Conservation (phyloP, 108 stramenopile genomes). For the Stephanodiscus minutulus region DNA sequence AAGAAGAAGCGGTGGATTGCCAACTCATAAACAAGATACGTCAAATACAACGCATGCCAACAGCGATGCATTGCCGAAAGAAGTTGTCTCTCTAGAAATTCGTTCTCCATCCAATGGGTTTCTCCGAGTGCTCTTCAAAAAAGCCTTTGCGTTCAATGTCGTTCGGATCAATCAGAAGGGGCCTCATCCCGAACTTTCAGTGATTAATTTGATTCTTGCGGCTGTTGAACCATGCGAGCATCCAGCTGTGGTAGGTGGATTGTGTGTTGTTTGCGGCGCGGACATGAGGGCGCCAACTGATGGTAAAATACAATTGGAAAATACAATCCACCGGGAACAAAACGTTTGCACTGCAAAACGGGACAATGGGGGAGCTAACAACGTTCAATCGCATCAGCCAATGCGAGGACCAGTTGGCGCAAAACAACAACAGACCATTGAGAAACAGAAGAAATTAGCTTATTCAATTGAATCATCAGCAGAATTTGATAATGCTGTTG, state of each 20-base stretch:
- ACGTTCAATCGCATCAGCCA: not conserved
- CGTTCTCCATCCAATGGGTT: slow-evolving; percentile 36
- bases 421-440: slow-evolving; percentile 6
- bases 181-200: not conserved
- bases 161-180: not conserved
- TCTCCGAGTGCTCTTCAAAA: slow-evolving; percentile 17
- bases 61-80: slow-evolving; percentile 6
- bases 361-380: slow-evolving; percentile 7
- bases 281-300: slow-evolving; percentile 11
- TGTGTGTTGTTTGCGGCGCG: slow-evolving; percentile 76
- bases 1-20: not conserved
- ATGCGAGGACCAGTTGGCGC: not conserved
- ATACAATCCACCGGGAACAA: not conserved
- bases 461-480: slow-evolving; percentile 1
- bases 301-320: slow-evolving; percentile 7
- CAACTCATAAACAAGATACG: slow-evolving; percentile 1
- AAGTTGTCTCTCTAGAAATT: slow-evolving; percentile 2
- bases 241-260: slow-evolving; percentile 69
- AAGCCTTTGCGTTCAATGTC: not conserved
- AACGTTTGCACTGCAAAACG: not conserved
- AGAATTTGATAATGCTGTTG: not conserved
- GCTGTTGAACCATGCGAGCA: slow-evolving; percentile 71
- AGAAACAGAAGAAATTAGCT: slow-evolving; percentile 17
- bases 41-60: not conserved
- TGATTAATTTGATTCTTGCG: slow-evolving; percentile 45